Percentiles rank a stretch among this genome's conserved stretches.
phyloP scores from a whole-genome alignment of 176 grass and related monocot genomes.

The Paspalum notatum region DNA sequence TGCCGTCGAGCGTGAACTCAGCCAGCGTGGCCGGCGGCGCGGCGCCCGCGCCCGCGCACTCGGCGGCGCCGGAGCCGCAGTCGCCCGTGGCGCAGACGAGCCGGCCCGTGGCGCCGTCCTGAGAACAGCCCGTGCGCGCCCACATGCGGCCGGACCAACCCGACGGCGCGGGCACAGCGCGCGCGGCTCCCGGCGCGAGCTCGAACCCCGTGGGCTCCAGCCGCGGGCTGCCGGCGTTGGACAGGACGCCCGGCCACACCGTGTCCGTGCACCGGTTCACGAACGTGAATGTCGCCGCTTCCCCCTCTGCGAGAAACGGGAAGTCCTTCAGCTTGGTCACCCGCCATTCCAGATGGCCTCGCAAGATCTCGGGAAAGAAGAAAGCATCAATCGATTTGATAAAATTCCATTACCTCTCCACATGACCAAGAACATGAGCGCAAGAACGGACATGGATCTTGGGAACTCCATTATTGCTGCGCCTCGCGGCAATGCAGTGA shows the following conservation, averaged over 20 bases:
- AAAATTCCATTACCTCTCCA: slow-evolving; percentile 21
- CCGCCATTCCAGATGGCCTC: not conserved
- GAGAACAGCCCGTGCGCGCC: slow-evolving; percentile 72
- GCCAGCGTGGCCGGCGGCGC: slow-evolving; percentile 80
- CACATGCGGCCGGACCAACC: slow-evolving; percentile 87
- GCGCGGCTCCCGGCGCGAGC: slow-evolving; percentile 55
- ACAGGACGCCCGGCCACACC: slow-evolving; percentile 81
- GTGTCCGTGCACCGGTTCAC: slow-evolving; percentile 66
- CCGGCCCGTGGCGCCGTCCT: slow-evolving; percentile 45
- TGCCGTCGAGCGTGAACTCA: slow-evolving; percentile 87
- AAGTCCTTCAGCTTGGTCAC: not conserved
- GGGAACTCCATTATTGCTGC: slow-evolving; percentile 47
- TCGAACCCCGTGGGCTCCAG: slow-evolving; percentile 78
- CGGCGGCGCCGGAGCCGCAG: slow-evolving; percentile 73
- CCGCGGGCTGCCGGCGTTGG: slow-evolving; percentile 67
- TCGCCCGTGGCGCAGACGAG: slow-evolving; percentile 72
- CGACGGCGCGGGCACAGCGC: slow-evolving; percentile 57
- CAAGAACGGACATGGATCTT: slow-evolving; percentile 17
- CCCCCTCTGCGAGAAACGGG: slow-evolving; percentile 43
- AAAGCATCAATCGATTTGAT: not conserved
- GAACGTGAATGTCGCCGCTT: slow-evolving; percentile 72
- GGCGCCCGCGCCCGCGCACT: slow-evolving; percentile 75
- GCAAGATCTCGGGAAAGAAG: not conserved
- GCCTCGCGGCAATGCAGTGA: not conserved
- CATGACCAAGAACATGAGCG: slow-evolving; percentile 29